These are phyloP conservation scores for Pholiota adiposa DNA, from an alignment of 1,284 basidiomycete genomes.

Conservation along the genomic window DNA sequence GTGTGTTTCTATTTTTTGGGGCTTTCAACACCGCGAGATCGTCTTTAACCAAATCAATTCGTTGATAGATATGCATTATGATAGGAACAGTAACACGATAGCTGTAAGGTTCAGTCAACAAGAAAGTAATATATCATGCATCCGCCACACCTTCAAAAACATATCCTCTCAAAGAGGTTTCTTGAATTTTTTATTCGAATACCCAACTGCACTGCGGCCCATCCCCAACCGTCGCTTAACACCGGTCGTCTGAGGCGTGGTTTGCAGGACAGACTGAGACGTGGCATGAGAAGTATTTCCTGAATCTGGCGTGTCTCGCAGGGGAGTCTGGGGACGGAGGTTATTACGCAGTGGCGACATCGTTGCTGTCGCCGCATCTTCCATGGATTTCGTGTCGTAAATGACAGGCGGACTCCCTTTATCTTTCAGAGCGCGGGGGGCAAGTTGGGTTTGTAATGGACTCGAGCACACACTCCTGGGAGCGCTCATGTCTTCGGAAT, in stretches of 20 bases:
- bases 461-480: slow-evolving; percentile 9
- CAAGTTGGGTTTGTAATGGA: slow-evolving; percentile 5
- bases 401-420: not conserved
- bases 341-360: slow-evolving; percentile 11
- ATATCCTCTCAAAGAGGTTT: slow-evolving; percentile 35
- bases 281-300: slow-evolving; percentile 9
- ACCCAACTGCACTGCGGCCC: slow-evolving; percentile 53
- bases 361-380: not conserved
- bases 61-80: too few relatives aligned
- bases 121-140: not conserved
- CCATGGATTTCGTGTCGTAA: slow-evolving; percentile 4
- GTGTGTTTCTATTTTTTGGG: too few relatives aligned
- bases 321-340: slow-evolving; percentile 7
- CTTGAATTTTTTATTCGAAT: slow-evolving; percentile 72
- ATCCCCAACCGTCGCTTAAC: slow-evolving; percentile 63
- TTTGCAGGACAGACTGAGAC: slow-evolving; percentile 7
- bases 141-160: not conserved
- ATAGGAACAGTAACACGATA: too few relatives aligned
- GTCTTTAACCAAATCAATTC: too few relatives aligned
- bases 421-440: slow-evolving; percentile 1
- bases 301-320: slow-evolving; percentile 9
- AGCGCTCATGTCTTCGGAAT: slow-evolving; percentile 16
- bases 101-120: too few relatives aligned
- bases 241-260: slow-evolving; percentile 10
- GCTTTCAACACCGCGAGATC: too few relatives aligned